Evolutionary conservation across 2,329 filamentous ascomycete genomes (phyloP), one percentile per base, ranked within the genome.

Genomic region (Diaporthe sp.): DNA sequence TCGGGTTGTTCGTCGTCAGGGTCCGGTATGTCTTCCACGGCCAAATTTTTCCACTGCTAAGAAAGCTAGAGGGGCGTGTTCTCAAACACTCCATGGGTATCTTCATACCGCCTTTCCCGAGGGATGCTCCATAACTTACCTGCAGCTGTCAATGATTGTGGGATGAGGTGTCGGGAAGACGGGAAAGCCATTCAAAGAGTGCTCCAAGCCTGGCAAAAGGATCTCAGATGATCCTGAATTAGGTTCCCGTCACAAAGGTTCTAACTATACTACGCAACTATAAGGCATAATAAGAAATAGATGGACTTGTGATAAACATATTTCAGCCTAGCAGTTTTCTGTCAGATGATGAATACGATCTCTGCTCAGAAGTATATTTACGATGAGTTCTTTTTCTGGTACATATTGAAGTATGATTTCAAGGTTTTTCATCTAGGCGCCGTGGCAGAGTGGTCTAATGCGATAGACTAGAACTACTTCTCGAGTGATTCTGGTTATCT

Each of bases 381-480:
- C 28, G 28, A 4, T 31, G 28, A 31, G 28, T 3, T 4, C 4
- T 31, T 3, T 31, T 31, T 4, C 0, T 31, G 28, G 28, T 31
- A 31, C 3, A 31, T 31, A 4, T 4, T 4, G 4, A 4, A 31
- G 3, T 31, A 31, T 31, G 1, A 31, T 6, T 7, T 31, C 31
- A 31, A 31, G 5, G 5, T 1, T 8, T 44, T 42, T 22, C n/a
- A 63, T 44, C 12, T 5, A 4, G 61, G 61, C 61, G 61, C 61
- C 61, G 61, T 65, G 61, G 61, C 61, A 65, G 61, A 65, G 61
- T 65, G 61, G 61, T 65, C 61, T 65, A 65, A 65, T 65, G 61
- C 61, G 61, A 65, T 65, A 65, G 61, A 65, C 61, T 65, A 65
- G 61, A 65, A 65, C 1, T 49, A 22, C 42, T 49, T 15, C 1